Evolutionary conservation across 2,329 filamentous ascomycete genomes (phyloP).

Genomic region (Apiospora marii): DNA sequence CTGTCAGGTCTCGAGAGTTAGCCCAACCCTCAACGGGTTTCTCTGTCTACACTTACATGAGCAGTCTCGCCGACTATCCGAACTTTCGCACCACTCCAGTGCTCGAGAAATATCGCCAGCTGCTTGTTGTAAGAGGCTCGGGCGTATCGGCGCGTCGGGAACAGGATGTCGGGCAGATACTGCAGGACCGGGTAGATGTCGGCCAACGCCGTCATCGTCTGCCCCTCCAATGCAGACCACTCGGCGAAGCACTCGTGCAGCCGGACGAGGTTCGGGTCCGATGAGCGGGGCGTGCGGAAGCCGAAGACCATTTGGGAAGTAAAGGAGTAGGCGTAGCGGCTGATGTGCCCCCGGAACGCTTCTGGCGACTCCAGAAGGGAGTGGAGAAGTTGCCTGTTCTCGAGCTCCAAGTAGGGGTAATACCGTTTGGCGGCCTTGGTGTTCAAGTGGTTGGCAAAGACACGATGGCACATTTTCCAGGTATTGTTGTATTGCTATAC

Average conservation of each 20-base stretch:
- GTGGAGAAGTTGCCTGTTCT: slow-evolving; percentile 32
- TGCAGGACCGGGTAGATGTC: slow-evolving; percentile 35
- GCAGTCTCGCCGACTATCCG: slow-evolving; percentile 27
- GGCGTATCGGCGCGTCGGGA: slow-evolving; percentile 35
- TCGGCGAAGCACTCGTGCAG: slow-evolving; percentile 33
- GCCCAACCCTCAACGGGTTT: slow-evolving; percentile 27
- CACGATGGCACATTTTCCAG: slow-evolving; percentile 33
- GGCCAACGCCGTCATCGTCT: slow-evolving; percentile 30
- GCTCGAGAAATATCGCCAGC: slow-evolving; percentile 30
- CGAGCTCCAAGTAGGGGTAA: slow-evolving; percentile 32
- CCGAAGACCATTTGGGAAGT: slow-evolving; percentile 32
- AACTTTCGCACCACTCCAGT: slow-evolving; percentile 28
- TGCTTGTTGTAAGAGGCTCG: slow-evolving; percentile 25
- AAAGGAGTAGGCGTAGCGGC: slow-evolving; percentile 31
- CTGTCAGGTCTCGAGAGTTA: slow-evolving; percentile 20
- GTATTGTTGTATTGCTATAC: background rate
- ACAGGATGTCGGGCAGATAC: slow-evolving; percentile 33
- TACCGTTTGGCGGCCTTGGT: slow-evolving; percentile 28
- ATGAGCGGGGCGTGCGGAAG: slow-evolving; percentile 25
- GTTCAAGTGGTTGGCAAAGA: slow-evolving; percentile 32
- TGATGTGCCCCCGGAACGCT: slow-evolving; percentile 28
- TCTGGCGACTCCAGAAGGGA: slow-evolving; percentile 27
- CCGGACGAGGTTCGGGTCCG: background rate
- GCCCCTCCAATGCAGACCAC: slow-evolving; percentile 29
- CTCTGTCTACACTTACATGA: slow-evolving; percentile 21